These are phyloP conservation scores for Diaporthe batatas DNA, from an alignment of 2,329 filamentous ascomycete species.

Conservation along the genomic window DNA sequence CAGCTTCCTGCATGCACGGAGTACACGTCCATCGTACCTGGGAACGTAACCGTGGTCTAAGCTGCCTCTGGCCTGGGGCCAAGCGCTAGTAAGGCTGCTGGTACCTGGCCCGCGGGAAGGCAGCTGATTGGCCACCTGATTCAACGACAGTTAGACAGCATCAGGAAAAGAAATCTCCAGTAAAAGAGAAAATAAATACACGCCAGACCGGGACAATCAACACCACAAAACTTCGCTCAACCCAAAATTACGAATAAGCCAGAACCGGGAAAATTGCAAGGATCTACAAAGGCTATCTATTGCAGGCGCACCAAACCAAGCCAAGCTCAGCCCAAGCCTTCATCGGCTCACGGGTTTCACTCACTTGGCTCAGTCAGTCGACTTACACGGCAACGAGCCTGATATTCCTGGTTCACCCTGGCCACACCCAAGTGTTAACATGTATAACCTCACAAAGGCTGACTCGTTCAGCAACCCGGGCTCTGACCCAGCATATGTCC, in stretches of 20 bases:
- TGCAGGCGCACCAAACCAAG: neutral
- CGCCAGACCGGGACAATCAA: neutral
- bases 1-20: conserved; percentile 20
- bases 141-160: neutral
- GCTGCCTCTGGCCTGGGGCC: conserved; percentile 8
- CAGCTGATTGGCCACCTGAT: conserved; percentile 32
- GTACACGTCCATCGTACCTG: neutral
- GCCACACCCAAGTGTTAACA: conserved; percentile 44
- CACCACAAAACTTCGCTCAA: neutral
- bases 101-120: conserved; percentile 14
- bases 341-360: neutral
- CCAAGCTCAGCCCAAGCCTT: neutral
- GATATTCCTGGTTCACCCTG: neutral
- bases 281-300: no score
- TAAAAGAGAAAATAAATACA: conserved; percentile 26
- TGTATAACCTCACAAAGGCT: conserved; percentile 58
- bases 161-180: neutral
- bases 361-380: neutral
- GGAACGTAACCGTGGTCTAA: neutral
- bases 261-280: accelerated
- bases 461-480: conserved; percentile 57
- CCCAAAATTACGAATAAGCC: neutral
- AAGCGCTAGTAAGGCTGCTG: conserved; percentile 15
- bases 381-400: conserved; percentile 21
- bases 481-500: conserved; percentile 65